phyloP scores from a whole-genome alignment of 2,329 filamentous ascomycete species.

The Neonectria faginata region DNA sequence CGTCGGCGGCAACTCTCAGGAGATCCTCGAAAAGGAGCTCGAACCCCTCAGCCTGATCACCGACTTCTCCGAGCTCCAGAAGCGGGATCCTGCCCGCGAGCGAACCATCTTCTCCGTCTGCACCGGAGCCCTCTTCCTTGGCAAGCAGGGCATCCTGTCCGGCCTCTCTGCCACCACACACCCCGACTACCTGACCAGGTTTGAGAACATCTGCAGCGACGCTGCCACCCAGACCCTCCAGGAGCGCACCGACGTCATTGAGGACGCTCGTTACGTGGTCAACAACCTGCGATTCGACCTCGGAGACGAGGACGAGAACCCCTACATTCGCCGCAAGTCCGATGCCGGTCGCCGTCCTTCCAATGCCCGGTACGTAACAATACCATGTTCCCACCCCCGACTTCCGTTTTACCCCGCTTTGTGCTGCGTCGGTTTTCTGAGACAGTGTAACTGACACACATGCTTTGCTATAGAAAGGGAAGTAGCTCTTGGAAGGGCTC shows the following conservation, averaged over 20 bases:
- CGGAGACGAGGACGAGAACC: slow-evolving; percentile 83
- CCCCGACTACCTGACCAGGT: slow-evolving; percentile 80
- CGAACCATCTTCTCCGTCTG: slow-evolving; percentile 84
- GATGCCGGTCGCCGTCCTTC: slow-evolving; percentile 72
- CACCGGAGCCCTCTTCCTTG: slow-evolving; percentile 82
- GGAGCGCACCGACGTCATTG: slow-evolving; percentile 85
- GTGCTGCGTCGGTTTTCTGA: slow-evolving; percentile 37
- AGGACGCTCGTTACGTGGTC: slow-evolving; percentile 85
- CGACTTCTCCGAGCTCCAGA: slow-evolving; percentile 82
- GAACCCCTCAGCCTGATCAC: slow-evolving; percentile 79
- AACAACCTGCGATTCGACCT: slow-evolving; percentile 92
- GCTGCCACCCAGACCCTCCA: slow-evolving; percentile 75
- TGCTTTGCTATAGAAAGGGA: slow-evolving; percentile 71
- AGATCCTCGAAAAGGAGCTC: slow-evolving; percentile 73
- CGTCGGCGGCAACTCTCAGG: slow-evolving; percentile 75
- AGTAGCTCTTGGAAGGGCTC: slow-evolving; percentile 84
- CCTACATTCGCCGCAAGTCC: slow-evolving; percentile 82
- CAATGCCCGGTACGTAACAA: slow-evolving; percentile 67
- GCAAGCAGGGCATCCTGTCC: slow-evolving; percentile 79
- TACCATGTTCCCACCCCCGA: slow-evolving; percentile 38
- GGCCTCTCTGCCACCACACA: slow-evolving; percentile 86
- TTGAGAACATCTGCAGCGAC: slow-evolving; percentile 85
- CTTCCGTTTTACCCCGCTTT: slow-evolving; percentile 41
- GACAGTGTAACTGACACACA: slow-evolving; percentile 41
- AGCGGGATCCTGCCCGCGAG: slow-evolving; percentile 82